A percentile compares a stretch with the other conserved stretches of the same genome.
phyloP scores from a whole-genome alignment of 2,329 filamentous ascomycete genomes.

The Stachybotrys chlorohalonatus region DNA sequence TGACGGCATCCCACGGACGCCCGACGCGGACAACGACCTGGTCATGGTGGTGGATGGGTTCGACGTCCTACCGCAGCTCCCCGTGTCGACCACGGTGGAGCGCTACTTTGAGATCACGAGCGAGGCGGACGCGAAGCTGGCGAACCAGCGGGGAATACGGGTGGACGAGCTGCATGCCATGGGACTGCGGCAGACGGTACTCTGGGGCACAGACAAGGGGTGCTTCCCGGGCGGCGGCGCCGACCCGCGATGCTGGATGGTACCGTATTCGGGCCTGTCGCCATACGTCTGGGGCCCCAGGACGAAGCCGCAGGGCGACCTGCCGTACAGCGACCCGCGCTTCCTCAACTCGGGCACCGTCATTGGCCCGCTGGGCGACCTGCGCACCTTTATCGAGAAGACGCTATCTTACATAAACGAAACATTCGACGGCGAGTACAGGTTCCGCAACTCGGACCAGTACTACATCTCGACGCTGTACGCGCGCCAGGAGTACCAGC shows the following conservation, averaged over 20 bases:
- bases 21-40: constrained; percentile 7
- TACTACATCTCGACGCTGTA: constrained; percentile 10
- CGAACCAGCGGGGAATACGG: constrained; percentile 9
- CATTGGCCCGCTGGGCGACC: constrained; percentile 11
- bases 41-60: constrained; percentile 12
- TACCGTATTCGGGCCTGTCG: constrained; percentile 8
- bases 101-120: constrained; percentile 10
- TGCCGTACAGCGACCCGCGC: constrained; percentile 4
- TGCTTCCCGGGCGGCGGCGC: constrained; percentile 6
- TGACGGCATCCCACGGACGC: not conserved
- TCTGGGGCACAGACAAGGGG: constrained; percentile 12
- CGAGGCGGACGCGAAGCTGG: constrained; percentile 8
- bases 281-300: constrained; percentile 9
- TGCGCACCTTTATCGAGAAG: constrained; percentile 10
- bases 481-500: constrained; percentile 13
- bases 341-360: constrained; percentile 14
- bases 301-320: constrained; percentile 5
- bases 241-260: constrained; percentile 10
- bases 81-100: constrained; percentile 11
- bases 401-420: constrained; percentile 4
- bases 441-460: constrained; percentile 11
- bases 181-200: constrained; percentile 9
- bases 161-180: constrained; percentile 7
- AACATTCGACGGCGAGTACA: constrained; percentile 2
- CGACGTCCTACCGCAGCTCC: constrained; percentile 14